Percentiles rank a stretch among this genome's conserved stretches.
phyloP scores from a whole-genome alignment of 176 grass and related monocot genomes.

The Bothriochloa decipiens region DNA sequence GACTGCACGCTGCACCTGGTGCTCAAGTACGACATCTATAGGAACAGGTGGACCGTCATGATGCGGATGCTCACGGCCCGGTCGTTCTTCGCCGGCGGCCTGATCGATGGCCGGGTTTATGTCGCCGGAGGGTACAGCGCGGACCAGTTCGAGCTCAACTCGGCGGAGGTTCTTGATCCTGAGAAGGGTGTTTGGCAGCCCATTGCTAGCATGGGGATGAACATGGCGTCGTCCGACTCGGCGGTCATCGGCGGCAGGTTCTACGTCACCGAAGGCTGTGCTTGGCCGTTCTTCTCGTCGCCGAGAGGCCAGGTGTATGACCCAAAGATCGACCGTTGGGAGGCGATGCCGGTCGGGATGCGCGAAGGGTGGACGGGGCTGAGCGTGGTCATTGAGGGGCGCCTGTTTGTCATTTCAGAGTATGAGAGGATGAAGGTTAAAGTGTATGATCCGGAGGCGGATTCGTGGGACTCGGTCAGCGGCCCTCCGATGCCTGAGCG shows the following conservation, averaged over 20 bases:
- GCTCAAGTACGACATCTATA: conserved; percentile 73
- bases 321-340: conserved; percentile 64
- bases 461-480: conserved; percentile 71
- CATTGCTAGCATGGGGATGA: conserved; percentile 67
- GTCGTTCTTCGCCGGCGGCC: conserved; percentile 87
- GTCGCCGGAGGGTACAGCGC: conserved; percentile 89
- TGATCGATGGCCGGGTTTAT: conserved; percentile 72
- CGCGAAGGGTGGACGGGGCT: conserved; percentile 89
- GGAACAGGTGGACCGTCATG: conserved; percentile 76
- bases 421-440: conserved; percentile 90
- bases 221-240: conserved; percentile 86
- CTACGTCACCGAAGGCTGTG: conserved; percentile 81
- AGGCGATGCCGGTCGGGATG: conserved; percentile 80
- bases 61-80: conserved; percentile 71
- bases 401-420: conserved; percentile 82
- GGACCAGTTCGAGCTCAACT: conserved; percentile 82
- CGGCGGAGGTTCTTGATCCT: conserved; percentile 71
- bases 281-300: conserved; percentile 87
- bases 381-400: conserved; percentile 53
- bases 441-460: conserved; percentile 61
- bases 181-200: conserved; percentile 62
- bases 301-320: conserved; percentile 85
- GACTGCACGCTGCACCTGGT: conserved; percentile 91
- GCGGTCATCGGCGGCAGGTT: conserved; percentile 66
- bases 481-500: conserved; percentile 67